A percentile compares a stretch with the other conserved stretches of the same genome.
Evolutionary conservation across 2,329 filamentous ascomycete species (phyloP).

Genomic region (Metarhizium sp.): DNA sequence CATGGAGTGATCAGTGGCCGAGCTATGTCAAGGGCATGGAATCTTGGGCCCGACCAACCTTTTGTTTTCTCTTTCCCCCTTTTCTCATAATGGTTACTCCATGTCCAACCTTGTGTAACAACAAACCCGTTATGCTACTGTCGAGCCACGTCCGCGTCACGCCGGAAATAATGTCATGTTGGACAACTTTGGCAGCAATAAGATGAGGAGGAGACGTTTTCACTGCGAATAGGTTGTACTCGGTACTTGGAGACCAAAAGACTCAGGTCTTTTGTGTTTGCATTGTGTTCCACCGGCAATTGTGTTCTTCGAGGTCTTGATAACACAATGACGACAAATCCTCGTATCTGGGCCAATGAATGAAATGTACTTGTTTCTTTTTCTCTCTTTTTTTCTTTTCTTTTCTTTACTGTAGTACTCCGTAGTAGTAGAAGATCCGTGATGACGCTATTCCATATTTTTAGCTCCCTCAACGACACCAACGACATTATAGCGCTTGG

Average conservation of each 20-base stretch:
- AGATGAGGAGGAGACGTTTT: neutral
- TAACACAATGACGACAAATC: no score
- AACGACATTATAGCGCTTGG: conserved; percentile 90
- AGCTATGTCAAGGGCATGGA: neutral
- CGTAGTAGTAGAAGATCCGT: neutral
- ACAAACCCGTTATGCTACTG: neutral
- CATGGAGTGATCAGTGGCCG: neutral
- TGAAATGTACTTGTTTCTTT: no score
- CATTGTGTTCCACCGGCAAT: no score
- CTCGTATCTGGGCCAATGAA: no score
- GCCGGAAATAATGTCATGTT: neutral
- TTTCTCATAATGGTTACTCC: neutral
- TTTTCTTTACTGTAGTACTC: no score
- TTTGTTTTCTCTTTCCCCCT: neutral
- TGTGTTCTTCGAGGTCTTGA: no score
- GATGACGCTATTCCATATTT: conserved; percentile 34
- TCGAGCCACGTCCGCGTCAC: neutral
- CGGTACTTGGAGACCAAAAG: no score
- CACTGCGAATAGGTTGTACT: neutral
- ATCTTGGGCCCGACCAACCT: neutral
- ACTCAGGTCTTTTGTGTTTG: no score
- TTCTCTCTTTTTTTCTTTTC: no score
- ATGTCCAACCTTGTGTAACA: neutral
- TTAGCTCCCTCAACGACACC: conserved; percentile 55
- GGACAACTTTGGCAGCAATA: neutral